phyloP scores from a whole-genome alignment of 495 filamentous ascomycete species.

The Rusavskia elegans region DNA sequence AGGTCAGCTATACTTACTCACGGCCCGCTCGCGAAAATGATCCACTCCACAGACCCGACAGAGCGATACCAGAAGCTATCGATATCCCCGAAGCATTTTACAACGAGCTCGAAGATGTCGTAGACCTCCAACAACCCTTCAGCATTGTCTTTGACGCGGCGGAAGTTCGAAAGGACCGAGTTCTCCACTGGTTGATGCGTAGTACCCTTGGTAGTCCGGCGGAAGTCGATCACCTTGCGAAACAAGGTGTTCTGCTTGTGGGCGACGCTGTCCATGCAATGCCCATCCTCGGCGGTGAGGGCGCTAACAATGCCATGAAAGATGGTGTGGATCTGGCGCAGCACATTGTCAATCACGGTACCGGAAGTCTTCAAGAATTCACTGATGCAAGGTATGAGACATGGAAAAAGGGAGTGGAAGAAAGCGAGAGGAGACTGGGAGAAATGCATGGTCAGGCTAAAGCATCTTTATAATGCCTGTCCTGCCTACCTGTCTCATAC shows the following conservation, averaged over 20 bases:
- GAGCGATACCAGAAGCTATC: slow-evolving; percentile 14
- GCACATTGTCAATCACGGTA: slow-evolving; percentile 10
- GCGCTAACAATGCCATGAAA: slow-evolving; percentile 23
- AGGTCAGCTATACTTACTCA: slow-evolving; percentile 22
- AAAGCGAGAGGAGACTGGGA: slow-evolving; percentile 10
- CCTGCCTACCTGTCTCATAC: no score
- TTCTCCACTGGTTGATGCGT: slow-evolving; percentile 30
- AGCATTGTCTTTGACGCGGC: slow-evolving; percentile 17
- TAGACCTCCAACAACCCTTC: slow-evolving; percentile 16
- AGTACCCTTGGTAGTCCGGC: slow-evolving; percentile 4
- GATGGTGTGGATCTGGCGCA: slow-evolving; percentile 24
- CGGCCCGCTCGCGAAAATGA: slow-evolving; percentile 17
- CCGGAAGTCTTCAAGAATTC: slow-evolving; percentile 10
- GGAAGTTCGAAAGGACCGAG: slow-evolving; percentile 16
- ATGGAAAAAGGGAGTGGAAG: slow-evolving; percentile 17
- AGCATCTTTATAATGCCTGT: neutral
- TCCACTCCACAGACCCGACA: slow-evolving; percentile 19
- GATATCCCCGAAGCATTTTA: slow-evolving; percentile 21
- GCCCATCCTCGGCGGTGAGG: slow-evolving; percentile 26
- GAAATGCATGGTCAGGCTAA: slow-evolving; percentile 3
- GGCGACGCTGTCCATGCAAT: slow-evolving; percentile 25
- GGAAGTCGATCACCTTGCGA: slow-evolving; percentile 13
- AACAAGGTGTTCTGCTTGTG: slow-evolving; percentile 16
- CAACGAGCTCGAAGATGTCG: slow-evolving; percentile 16
- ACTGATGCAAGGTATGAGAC: slow-evolving; percentile 11